These are phyloP conservation scores for Gamsiella multidivaricata DNA, from an alignment of 192 early-diverging fungal genomes.

Conservation along the genomic window DNA sequence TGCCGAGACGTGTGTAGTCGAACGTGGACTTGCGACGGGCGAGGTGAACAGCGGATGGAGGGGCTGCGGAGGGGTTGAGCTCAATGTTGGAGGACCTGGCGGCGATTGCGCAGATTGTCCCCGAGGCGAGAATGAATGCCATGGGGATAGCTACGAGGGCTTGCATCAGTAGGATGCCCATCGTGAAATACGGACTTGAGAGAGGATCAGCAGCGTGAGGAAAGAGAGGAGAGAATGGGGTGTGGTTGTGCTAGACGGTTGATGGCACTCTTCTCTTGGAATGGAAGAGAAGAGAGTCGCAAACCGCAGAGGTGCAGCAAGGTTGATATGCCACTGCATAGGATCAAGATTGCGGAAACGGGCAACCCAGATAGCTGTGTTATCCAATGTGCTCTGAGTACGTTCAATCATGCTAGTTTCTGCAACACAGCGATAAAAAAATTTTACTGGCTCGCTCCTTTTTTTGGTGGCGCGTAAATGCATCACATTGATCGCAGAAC, in stretches of 20 bases:
- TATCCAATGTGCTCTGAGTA: too few species aligned
- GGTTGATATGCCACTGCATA: too few species aligned
- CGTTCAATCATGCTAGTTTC: too few species aligned
- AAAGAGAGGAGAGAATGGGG: not conserved
- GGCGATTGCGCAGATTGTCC: conserved; percentile 26
- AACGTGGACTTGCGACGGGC: conserved; percentile 38
- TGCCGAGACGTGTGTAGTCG: conserved; percentile 33
- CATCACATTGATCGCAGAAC: too few species aligned
- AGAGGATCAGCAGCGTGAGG: not conserved
- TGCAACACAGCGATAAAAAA: too few species aligned
- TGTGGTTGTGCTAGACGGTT: not conserved
- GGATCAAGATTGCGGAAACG: too few species aligned
- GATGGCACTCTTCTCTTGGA: not conserved
- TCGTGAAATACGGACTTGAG: not conserved
- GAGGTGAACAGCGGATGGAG: not conserved
- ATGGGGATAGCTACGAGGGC: conserved; percentile 33
- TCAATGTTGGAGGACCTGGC: conserved; percentile 18
- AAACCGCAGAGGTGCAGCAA: too few species aligned
- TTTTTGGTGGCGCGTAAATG: too few species aligned
- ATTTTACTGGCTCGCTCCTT: too few species aligned
- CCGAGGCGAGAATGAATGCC: conserved; percentile 16
- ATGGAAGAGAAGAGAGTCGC: too few species aligned
- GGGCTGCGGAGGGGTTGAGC: conserved; percentile 11
- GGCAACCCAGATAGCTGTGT: too few species aligned
- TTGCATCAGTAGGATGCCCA: conserved; percentile 30